phyloP scores from a whole-genome alignment of 2,329 filamentous ascomycete genomes.

The Stachybotrys echinatus region DNA sequence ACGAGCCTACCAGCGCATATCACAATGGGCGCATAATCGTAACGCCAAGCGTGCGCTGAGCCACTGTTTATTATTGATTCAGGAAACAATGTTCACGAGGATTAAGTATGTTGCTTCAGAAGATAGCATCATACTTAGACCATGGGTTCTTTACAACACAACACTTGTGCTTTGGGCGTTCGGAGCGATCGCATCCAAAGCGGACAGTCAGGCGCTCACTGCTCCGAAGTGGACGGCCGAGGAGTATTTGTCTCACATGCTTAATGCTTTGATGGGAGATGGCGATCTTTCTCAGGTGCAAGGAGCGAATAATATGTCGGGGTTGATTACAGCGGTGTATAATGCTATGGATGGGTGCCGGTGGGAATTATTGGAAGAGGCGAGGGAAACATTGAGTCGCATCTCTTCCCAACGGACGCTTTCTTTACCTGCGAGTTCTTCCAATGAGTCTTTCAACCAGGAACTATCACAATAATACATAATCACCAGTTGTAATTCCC shows the following conservation, averaged over 20 bases:
- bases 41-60: background rate
- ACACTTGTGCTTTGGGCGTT: constrained; percentile 20
- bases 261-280: background rate
- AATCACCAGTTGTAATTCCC: too few species aligned
- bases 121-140: constrained; percentile 15
- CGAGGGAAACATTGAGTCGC: background rate
- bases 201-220: background rate
- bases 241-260: background rate
- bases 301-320: background rate
- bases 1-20: constrained; percentile 10
- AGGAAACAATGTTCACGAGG: constrained; percentile 9
- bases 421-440: background rate
- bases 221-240: background rate
- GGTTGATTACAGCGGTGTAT: background rate
- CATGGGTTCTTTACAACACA: constrained; percentile 20
- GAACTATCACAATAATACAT: background rate
- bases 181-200: constrained; percentile 4
- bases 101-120: constrained; percentile 17
- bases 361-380: background rate
- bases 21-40: constrained; percentile 11
- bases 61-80: background rate
- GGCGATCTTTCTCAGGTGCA: background rate
- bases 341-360: background rate
- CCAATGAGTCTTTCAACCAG: background rate
- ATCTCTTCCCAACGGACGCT: background rate